These are phyloP conservation scores for Aleurites moluccanus DNA, from an alignment of 441 rosid species.

Conservation along the genomic window DNA sequence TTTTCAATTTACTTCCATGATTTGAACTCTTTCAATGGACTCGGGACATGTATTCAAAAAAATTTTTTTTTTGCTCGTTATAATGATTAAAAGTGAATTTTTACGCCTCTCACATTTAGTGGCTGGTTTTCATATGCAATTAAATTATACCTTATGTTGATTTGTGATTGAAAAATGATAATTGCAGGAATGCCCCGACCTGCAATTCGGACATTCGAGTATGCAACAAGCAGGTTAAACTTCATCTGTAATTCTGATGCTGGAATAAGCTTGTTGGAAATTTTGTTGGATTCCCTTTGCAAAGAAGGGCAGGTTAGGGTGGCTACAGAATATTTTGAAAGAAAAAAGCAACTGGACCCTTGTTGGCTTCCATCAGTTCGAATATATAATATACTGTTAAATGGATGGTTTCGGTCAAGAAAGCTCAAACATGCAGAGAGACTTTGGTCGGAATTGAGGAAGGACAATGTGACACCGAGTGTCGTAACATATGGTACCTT, in stretches of 20 bases:
- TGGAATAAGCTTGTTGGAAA: conserved; percentile 49
- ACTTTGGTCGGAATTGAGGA: conserved; percentile 66
- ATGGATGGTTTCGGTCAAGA: conserved; percentile 80
- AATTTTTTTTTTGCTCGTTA: not conserved
- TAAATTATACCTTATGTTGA: not conserved
- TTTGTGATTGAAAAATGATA: not conserved
- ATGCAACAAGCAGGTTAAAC: conserved; percentile 43
- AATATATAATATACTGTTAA: conserved; percentile 61
- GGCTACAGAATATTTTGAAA: conserved; percentile 49
- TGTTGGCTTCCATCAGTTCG: conserved; percentile 58
- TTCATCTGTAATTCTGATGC: conserved; percentile 32
- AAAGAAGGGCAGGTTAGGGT: conserved; percentile 71
- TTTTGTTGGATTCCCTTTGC: conserved; percentile 78
- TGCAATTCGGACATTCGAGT: conserved; percentile 67
- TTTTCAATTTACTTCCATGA: not conserved
- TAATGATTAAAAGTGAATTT: not conserved
- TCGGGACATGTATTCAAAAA: not conserved
- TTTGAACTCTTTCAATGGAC: not conserved
- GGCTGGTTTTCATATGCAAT: conserved; percentile 6
- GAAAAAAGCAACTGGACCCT: conserved; percentile 32
- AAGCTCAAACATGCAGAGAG: conserved; percentile 68
- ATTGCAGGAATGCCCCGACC: conserved; percentile 56
- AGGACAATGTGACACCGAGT: conserved; percentile 48
- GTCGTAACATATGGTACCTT: conserved; percentile 81
- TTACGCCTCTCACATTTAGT: not conserved